Evolutionary conservation across 495 filamentous ascomycete genomes (phyloP).

Genomic region (Chlorociboria aeruginascens): DNA sequence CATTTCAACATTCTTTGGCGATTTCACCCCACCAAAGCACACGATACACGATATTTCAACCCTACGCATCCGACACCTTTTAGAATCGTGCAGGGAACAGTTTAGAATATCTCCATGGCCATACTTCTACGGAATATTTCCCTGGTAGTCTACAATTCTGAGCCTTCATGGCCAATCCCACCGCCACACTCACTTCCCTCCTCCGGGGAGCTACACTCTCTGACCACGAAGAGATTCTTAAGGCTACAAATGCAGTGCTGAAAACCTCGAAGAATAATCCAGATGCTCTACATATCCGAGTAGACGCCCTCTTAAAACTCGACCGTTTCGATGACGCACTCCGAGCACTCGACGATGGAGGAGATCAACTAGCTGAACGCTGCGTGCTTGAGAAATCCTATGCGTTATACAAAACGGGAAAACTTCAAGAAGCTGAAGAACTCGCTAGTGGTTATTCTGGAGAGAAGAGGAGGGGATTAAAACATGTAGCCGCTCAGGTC

Average conservation of each 20-base stretch:
- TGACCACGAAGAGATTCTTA: slow-evolving; percentile 62
- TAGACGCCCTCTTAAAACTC: slow-evolving; percentile 80
- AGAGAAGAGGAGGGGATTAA: slow-evolving; percentile 40
- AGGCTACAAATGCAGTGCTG: slow-evolving; percentile 57
- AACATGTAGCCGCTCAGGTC: slow-evolving; percentile 82
- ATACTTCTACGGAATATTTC: background rate
- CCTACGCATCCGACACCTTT: too few relatives aligned
- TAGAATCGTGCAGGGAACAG: too few relatives aligned
- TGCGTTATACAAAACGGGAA: slow-evolving; percentile 77
- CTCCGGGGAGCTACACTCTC: slow-evolving; percentile 45
- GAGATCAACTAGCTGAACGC: slow-evolving; percentile 49
- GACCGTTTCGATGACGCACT: slow-evolving; percentile 90
- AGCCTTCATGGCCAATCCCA: slow-evolving; percentile 22
- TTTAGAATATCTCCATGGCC: too few relatives aligned
- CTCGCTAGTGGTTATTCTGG: slow-evolving; percentile 20
- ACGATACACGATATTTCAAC: too few relatives aligned
- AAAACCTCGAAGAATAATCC: slow-evolving; percentile 49
- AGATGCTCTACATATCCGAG: slow-evolving; percentile 63
- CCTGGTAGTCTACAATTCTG: background rate
- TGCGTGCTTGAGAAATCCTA: slow-evolving; percentile 79
- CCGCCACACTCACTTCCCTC: slow-evolving; percentile 37
- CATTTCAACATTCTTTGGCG: too few relatives aligned
- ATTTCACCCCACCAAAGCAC: too few relatives aligned
- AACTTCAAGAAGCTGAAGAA: slow-evolving; percentile 58
- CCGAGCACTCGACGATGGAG: slow-evolving; percentile 59